Evolutionary conservation across 1,284 basidiomycete genomes (phyloP).

Genomic region (Cystobasidium sp.): DNA sequence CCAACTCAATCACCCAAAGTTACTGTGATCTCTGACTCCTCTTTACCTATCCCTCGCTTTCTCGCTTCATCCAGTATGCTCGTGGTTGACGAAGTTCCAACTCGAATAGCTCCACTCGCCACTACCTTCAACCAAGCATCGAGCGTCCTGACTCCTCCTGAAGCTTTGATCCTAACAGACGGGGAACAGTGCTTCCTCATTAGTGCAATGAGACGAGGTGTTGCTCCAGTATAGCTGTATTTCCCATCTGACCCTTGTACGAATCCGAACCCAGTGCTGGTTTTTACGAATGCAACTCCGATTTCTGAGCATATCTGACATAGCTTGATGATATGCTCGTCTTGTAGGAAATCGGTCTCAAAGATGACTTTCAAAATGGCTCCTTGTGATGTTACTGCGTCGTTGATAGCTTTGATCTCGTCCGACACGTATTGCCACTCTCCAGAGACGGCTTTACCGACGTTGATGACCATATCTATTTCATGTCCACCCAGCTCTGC

Average conservation of each 20-base stretch:
- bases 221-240: conserved; percentile 49
- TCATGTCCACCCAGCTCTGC: conserved; percentile 47
- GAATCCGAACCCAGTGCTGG: conserved; percentile 51
- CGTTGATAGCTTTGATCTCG: conserved; percentile 50
- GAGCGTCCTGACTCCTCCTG: conserved; percentile 50
- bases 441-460: conserved; percentile 50
- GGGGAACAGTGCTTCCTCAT: conserved; percentile 48
- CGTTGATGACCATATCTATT: conserved; percentile 52
- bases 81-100: conserved; percentile 49
- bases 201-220: conserved; percentile 48
- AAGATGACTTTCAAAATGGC: conserved; percentile 53
- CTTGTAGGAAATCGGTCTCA: conserved; percentile 51
- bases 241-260: conserved; percentile 48
- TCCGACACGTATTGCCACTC: conserved; percentile 51
- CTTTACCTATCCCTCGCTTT: conserved; percentile 47
- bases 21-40: conserved; percentile 42
- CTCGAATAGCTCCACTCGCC: conserved; percentile 48
- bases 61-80: conserved; percentile 49
- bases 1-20: background rate
- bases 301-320: conserved; percentile 50
- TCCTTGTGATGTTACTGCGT: conserved; percentile 46
- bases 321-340: conserved; percentile 49
- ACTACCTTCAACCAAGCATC: conserved; percentile 50
- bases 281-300: conserved; percentile 51
- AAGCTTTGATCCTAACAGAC: conserved; percentile 50